Evolutionary conservation across 2,329 filamentous ascomycete genomes (phyloP).

Genomic region (Venturia oleaginea): DNA sequence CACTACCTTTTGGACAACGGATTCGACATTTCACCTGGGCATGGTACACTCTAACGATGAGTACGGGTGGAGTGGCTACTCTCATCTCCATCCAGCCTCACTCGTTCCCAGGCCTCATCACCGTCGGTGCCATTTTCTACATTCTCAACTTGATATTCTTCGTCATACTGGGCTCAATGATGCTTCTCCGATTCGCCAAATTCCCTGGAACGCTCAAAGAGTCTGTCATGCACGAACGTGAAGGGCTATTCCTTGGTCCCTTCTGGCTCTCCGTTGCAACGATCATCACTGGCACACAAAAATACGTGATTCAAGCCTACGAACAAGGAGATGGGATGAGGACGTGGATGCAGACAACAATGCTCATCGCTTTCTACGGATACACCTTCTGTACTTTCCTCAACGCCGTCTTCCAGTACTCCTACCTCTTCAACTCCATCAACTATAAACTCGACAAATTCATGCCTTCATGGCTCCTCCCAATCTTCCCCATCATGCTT

Average conservation of each 20-base stretch:
- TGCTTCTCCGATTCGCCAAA: slow-evolving; percentile 54
- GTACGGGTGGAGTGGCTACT: slow-evolving; percentile 59
- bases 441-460: slow-evolving; percentile 30
- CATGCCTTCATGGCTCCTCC: slow-evolving; percentile 33
- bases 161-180: slow-evolving; percentile 37
- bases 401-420: slow-evolving; percentile 41
- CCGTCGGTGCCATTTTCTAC: slow-evolving; percentile 60
- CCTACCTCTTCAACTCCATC: slow-evolving; percentile 30
- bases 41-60: slow-evolving; percentile 66
- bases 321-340: slow-evolving; percentile 24
- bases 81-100: slow-evolving; percentile 56
- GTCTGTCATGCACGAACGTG: slow-evolving; percentile 54
- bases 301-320: slow-evolving; percentile 52
- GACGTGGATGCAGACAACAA: slow-evolving; percentile 45
- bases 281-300: slow-evolving; percentile 56
- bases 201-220: slow-evolving; percentile 44
- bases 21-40: slow-evolving; percentile 58
- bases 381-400: slow-evolving; percentile 54
- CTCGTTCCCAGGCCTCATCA: slow-evolving; percentile 52
- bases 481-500: slow-evolving; percentile 27
- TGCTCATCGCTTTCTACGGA: slow-evolving; percentile 60
- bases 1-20: slow-evolving; percentile 31
- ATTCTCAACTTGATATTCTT: slow-evolving; percentile 61
- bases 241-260: slow-evolving; percentile 64
- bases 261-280: slow-evolving; percentile 62